Conservation (phyloP, 768 basidiomycete genomes). For the Termitomyces sp. region DNA sequence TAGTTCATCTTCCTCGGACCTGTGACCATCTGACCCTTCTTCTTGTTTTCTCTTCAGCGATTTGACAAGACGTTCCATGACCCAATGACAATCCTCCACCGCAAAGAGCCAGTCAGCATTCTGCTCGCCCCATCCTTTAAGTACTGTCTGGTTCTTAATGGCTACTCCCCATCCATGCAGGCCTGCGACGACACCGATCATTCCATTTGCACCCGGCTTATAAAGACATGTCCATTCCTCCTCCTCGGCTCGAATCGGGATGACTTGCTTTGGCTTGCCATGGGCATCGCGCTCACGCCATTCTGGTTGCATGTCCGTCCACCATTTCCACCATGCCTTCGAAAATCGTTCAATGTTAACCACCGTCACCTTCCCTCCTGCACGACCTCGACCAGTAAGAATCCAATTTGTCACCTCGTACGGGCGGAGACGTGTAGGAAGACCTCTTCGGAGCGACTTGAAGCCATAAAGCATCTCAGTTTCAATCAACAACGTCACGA, state of each 20-base stretch:
- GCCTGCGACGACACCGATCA: neutral
- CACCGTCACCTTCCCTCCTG: neutral
- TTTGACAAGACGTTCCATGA: neutral
- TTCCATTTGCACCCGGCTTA: neutral
- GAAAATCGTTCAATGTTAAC: neutral
- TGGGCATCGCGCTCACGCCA: neutral
- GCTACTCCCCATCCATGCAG: conserved; percentile 4
- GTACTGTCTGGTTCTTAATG: neutral
- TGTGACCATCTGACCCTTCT: neutral
- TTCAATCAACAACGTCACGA: neutral
- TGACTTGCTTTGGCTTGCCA: neutral
- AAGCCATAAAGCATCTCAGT: neutral
- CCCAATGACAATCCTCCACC: conserved; percentile 3
- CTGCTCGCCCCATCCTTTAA: neutral
- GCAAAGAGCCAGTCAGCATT: neutral
- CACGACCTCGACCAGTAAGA: neutral
- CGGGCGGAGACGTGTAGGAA: neutral
- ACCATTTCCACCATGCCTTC: conserved; percentile 2
- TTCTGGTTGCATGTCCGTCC: neutral
- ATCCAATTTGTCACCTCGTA: neutral
- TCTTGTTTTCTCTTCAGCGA: neutral
- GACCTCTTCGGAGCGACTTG: neutral
- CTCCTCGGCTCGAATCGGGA: neutral
- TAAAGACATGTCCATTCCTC: conserved; percentile 2
- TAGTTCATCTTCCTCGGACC: neutral